A percentile compares a stretch with the other conserved stretches of the same genome.
Conservation (phyloP, 345 rosid species). For the Anacardium occidentale region DNA sequence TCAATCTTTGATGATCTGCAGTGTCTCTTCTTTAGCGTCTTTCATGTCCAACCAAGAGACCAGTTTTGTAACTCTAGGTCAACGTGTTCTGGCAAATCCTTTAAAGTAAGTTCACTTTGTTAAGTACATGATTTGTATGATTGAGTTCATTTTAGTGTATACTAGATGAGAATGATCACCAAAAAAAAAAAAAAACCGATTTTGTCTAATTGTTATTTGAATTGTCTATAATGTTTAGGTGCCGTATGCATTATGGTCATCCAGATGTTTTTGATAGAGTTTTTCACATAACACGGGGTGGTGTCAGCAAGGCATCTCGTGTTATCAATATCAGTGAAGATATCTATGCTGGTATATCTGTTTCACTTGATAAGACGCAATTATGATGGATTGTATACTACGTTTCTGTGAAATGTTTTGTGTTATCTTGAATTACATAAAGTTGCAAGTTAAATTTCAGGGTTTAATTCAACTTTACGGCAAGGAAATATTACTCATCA, state of each 20-base stretch:
- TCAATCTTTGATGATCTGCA: conserved; percentile 39
- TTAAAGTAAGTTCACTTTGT: conserved; percentile 62
- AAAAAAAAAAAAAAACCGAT: not conserved
- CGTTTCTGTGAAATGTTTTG: not conserved
- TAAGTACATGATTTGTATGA: not conserved
- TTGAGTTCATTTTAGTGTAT: no score
- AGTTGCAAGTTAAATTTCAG: conserved; percentile 33
- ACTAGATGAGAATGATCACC: no score
- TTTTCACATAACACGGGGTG: conserved; percentile 97
- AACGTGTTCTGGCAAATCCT: conserved; percentile 93
- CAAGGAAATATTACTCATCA: conserved; percentile 99
- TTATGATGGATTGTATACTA: not conserved
- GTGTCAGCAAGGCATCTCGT: conserved; percentile 99
- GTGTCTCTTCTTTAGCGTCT: conserved; percentile 93
- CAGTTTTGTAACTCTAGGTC: conserved; percentile 93
- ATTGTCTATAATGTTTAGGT: conserved; percentile 41
- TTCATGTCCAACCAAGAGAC: conserved; percentile 98
- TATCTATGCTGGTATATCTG: conserved; percentile 69
- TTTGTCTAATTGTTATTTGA: conserved; percentile 15
- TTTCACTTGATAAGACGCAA: conserved; percentile 4
- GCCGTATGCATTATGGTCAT: conserved; percentile 99
- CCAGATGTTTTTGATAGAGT: conserved; percentile 98
- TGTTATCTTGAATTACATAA: not conserved
- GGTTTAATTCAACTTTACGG: conserved; percentile 92
- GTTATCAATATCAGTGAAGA: conserved; percentile 97